Conservation (phyloP, 148 eudicot species). For the Rhododendron mucronatum region DNA sequence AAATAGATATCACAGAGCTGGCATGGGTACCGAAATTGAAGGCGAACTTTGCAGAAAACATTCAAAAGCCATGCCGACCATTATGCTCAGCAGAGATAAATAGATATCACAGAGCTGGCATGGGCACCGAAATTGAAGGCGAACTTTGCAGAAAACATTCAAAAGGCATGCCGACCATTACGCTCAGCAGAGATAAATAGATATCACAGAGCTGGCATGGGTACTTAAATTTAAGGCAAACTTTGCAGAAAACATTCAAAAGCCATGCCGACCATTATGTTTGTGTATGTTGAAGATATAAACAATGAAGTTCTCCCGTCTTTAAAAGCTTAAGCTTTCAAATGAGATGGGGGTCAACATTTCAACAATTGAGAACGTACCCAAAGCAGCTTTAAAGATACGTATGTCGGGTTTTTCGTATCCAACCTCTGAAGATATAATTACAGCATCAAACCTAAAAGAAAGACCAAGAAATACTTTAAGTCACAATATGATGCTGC, state of each 20-base stretch:
- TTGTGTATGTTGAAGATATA: not conserved
- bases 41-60: not conserved
- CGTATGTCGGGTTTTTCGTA: constrained; percentile 78
- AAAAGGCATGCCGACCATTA: not conserved
- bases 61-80: not conserved
- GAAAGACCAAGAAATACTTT: not conserved
- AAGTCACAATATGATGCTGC: not conserved
- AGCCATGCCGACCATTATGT: not conserved
- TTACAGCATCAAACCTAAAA: constrained; percentile 83
- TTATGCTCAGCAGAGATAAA: not conserved
- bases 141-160: not conserved
- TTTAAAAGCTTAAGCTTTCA: not conserved
- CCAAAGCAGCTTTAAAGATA: constrained; percentile 84
- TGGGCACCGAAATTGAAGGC: not conserved
- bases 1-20: not conserved
- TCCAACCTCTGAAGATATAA: constrained; percentile 90
- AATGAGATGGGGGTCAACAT: not conserved
- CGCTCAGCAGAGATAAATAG: not conserved
- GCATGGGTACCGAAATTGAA: not conserved
- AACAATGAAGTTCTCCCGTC: not conserved
- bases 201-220: not conserved
- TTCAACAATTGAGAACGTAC: constrained; percentile 28
- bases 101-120: not conserved
- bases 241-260: not conserved
- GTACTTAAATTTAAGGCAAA: not conserved